phyloP scores from a whole-genome alignment of 208 protist species.

The Strigomonas galati region DNA sequence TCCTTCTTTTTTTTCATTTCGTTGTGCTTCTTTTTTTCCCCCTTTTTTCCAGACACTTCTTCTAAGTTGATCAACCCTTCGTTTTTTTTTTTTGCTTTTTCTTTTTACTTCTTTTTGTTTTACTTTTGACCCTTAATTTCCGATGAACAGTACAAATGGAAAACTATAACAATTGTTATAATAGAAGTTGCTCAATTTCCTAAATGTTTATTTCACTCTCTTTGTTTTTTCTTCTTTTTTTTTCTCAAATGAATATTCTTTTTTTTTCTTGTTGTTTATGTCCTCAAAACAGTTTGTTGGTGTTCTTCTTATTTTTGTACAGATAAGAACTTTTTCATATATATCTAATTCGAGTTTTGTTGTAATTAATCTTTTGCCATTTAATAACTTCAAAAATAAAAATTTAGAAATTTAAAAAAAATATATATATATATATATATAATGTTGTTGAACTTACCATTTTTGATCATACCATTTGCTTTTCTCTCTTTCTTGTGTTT shows the following conservation, averaged over 20 bases:
- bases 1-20: neutral
- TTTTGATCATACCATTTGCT: neutral
- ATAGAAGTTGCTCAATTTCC: neutral
- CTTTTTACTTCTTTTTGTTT: neutral
- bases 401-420: neutral
- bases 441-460: neutral
- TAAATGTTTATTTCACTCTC: neutral
- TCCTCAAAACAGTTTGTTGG: constrained; percentile 1
- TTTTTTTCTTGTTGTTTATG: constrained; percentile 4
- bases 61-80: neutral
- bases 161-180: constrained; percentile 1
- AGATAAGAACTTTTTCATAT: neutral
- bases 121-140: neutral
- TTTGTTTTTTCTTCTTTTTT: constrained; percentile 6
- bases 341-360: neutral
- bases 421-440: neutral
- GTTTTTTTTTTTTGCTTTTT: neutral
- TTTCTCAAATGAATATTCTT: neutral
- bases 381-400: neutral
- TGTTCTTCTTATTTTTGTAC: constrained; percentile 12
- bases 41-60: neutral
- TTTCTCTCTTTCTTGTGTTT: neutral
- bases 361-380: constrained; percentile 1
- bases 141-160: neutral
- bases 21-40: neutral